Base-by-base conservation (phyloP, 75 land plant genomes). In the Cupressus sempervirens region DNA sequence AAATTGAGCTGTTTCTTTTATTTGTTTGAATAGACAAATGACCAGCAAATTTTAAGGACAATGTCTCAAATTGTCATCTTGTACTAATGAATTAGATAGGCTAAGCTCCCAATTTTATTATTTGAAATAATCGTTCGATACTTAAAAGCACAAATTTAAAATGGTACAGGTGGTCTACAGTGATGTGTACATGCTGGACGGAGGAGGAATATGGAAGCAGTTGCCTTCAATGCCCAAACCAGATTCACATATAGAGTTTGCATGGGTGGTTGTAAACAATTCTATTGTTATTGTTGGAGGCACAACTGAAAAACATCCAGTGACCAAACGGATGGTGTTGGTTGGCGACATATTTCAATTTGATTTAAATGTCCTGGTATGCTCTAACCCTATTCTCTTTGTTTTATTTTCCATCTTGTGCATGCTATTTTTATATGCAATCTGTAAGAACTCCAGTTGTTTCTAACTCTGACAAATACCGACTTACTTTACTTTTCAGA, bases 171-270 rank as follows among this genome's bases (percentile, higher is more conserved):
- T 88, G 45, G 89, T 88, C 40, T 86, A 88, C 73, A 77, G 88
- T 16, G 88, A 88, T 86, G 88, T 88, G 45, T 88, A 88, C 85
- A 75, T 82, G 89, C 84, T 87, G 68, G 89, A 87, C 53, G 79
- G 53, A 30, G 85, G 43, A 32, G 32, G 41, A 38, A 76, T 83
- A 68, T 88, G 89, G 89, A 88, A 58, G 41, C 50, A 58, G 41
- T 30, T 73, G 89, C 89, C 89, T 48, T 36, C 85, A 20, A 58
- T 88, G 85, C 89, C 89, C 3, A 86, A 87, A 76, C 89, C 89
- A n/a, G 62, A 87, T 72, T 88, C 89, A 32, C 89, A 88, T 76
- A 86, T 88, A 52, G 89, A 88, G 85, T 88, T 88, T 82, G 89
- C 89, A 35, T 88, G 89, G 89, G 85, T 68, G 45, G 54, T 83